Percentiles rank a stretch among this genome's conserved stretches.
Evolutionary conservation across 306 rosid genomes (phyloP).

Genomic region (Quercus variabilis): DNA sequence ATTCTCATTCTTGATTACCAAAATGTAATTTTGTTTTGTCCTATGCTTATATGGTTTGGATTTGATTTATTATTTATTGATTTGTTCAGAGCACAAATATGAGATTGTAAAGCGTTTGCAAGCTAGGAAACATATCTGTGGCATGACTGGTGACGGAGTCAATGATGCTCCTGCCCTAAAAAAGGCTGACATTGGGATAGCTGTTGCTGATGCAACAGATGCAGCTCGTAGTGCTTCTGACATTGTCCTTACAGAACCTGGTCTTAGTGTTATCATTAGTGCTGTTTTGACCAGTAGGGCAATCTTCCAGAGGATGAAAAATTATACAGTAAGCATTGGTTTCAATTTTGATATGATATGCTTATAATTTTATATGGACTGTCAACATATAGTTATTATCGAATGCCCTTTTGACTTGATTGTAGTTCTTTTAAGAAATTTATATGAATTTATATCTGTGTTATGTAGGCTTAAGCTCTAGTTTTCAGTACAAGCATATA

Average conservation of each 20-base stretch:
- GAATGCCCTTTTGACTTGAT: not conserved
- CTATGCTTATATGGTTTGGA: slow-evolving; percentile 18
- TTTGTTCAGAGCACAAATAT: slow-evolving; percentile 82
- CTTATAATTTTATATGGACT: not conserved
- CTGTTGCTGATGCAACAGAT: slow-evolving; percentile 99
- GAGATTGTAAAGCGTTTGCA: slow-evolving; percentile 99
- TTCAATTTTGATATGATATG: not conserved
- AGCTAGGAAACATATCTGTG: slow-evolving; percentile 97
- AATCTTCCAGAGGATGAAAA: slow-evolving; percentile 98
- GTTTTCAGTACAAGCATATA: not conserved
- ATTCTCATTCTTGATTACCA: not conserved
- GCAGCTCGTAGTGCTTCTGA: slow-evolving; percentile 99
- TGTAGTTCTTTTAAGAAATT: not conserved
- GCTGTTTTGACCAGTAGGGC: slow-evolving; percentile 98
- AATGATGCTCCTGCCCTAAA: slow-evolving; percentile 99
- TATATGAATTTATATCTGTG: slow-evolving; percentile 1
- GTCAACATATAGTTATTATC: not conserved
- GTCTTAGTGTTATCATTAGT: slow-evolving; percentile 93
- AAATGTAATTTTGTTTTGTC: not conserved
- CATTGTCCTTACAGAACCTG: slow-evolving; percentile 96
- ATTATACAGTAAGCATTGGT: slow-evolving; percentile 72
- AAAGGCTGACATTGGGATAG: slow-evolving; percentile 99
- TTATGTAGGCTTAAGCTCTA: not conserved
- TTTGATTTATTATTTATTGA: slow-evolving; percentile 32
- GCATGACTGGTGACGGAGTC: slow-evolving; percentile 99